These are phyloP conservation scores for Leccinum pachyderme DNA, from an alignment of 1,284 basidiomycete species.

Conservation along the genomic window DNA sequence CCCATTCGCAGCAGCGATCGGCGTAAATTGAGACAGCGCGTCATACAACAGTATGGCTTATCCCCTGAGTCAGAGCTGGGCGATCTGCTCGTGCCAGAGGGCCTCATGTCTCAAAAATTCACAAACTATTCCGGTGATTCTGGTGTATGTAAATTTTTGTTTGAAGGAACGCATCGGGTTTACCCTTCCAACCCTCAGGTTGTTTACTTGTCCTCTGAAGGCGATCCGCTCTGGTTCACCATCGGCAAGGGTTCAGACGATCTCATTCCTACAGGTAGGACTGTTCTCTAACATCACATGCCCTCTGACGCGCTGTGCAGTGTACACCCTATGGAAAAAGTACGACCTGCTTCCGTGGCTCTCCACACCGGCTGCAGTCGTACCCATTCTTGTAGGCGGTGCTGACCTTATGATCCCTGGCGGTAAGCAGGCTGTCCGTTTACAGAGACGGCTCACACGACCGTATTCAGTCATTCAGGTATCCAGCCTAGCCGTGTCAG, in stretches of 20 bases:
- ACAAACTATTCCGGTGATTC: constrained; percentile 58
- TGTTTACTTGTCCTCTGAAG: constrained; percentile 63
- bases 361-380: constrained; percentile 62
- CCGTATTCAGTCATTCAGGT: constrained; percentile 54
- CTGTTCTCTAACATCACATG: too few relatives aligned
- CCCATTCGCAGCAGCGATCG: constrained; percentile 69
- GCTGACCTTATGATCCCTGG: constrained; percentile 82
- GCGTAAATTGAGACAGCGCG: constrained; percentile 62
- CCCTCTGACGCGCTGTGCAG: constrained; percentile 22
- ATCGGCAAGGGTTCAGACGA: constrained; percentile 65
- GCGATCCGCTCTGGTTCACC: constrained; percentile 82
- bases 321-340: constrained; percentile 76
- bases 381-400: constrained; percentile 64
- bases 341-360: constrained; percentile 61
- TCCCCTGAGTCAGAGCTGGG: constrained; percentile 56
- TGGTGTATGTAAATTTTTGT: constrained; percentile 47
- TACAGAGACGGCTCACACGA: background rate
- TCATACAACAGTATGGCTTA: constrained; percentile 47
- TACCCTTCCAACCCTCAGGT: constrained; percentile 37
- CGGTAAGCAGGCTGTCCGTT: constrained; percentile 43
- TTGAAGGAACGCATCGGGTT: background rate
- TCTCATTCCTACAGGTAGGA: constrained; percentile 66
- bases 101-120: constrained; percentile 65
- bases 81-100: constrained; percentile 66
- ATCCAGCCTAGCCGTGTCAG: constrained; percentile 37